Base-by-base conservation (phyloP, 805 yeast species). In the Torulaspora gathmanii region DNA sequence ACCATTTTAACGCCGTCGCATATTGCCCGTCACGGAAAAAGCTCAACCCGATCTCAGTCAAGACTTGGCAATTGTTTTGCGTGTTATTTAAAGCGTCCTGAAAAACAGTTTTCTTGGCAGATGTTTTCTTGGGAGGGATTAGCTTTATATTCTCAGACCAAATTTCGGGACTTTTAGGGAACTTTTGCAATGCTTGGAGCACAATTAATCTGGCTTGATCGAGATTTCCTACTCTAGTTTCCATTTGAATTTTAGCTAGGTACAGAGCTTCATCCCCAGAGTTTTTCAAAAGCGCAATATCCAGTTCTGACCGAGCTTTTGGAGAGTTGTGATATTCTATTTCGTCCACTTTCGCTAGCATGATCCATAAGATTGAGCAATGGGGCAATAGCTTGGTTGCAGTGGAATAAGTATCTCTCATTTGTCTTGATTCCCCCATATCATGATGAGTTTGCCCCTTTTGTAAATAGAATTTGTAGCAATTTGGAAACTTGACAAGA, bases 71-170 rank as follows among this genome's bases (percentile, higher is more conserved):
- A 40, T 81, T 71, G 50, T 83, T 83, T 34, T 74, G 68, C 0
- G 95, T 85, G 9, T 72, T 72, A 45, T 74, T 77, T 50, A 91
- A 69, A 0, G 96, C 95, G 54, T 82, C 86, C 20, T 80, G 72
- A 42, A 84, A 80, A 6, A 77, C 68, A 13, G 77, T 76, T 61
- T 80, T 74, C 56, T 77, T 69, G 54, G 78, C 68, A 39, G 83
- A 66, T 64, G 76, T 59, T 13, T 26, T 47, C 22, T 45, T 50
- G 44, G 74, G 60, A 50, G 71, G 58, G 10, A 64, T 61, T 16
- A 67, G 51, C 42, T 55, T 59, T 11, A 91, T 70, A 42, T 78
- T 71, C 50, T 78, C 80, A 1, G 75, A 61, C 96, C 96, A 88
- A 5, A 91, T 56, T 3, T 59, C 26, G 0, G 90, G 74, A 0